Conservation (phyloP, 2,329 filamentous ascomycete genomes). For the Penicillium corylophilum region DNA sequence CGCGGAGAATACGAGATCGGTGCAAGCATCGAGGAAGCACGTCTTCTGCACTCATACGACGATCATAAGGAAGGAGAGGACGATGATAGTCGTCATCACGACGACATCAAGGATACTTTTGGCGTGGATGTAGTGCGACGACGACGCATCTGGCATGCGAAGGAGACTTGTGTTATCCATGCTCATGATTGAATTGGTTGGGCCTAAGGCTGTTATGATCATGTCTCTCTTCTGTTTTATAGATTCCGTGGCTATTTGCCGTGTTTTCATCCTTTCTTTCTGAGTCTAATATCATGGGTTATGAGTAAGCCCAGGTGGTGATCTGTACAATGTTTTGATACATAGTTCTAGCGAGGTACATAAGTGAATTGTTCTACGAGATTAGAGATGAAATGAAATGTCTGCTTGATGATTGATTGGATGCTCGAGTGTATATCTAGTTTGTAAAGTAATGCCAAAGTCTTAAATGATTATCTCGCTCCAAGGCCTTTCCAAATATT, state of each 20-base stretch:
- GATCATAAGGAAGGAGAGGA: constrained; percentile 13
- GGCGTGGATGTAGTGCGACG: constrained; percentile 40
- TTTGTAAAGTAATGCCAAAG: not conserved
- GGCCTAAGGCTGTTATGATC: constrained; percentile 13
- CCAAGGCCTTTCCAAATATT: not conserved
- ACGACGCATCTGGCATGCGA: constrained; percentile 46
- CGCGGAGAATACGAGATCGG: constrained; percentile 79
- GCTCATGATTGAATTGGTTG: constrained; percentile 25
- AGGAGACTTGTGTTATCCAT: constrained; percentile 47
- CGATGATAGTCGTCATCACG: constrained; percentile 22
- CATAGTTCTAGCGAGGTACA: constrained; percentile 14
- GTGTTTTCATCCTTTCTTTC: not conserved
- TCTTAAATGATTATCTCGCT: not conserved
- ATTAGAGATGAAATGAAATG: not conserved
- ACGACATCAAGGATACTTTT: constrained; percentile 39
- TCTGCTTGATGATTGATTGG: not conserved
- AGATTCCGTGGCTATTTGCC: constrained; percentile 1
- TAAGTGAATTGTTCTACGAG: constrained; percentile 1
- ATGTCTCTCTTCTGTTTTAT: constrained; percentile 2
- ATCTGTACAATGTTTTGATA: constrained; percentile 8
- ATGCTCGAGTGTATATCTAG: not conserved
- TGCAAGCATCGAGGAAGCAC: constrained; percentile 77
- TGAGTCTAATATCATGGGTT: constrained; percentile 5
- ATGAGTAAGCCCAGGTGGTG: constrained; percentile 1
- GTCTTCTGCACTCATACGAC: constrained; percentile 42